A percentile compares a stretch with the other conserved stretches of the same genome.
These are phyloP conservation scores for Gracilaria vermiculophylla DNA, from an alignment of 23 red algal species.

Conservation along the genomic window DNA sequence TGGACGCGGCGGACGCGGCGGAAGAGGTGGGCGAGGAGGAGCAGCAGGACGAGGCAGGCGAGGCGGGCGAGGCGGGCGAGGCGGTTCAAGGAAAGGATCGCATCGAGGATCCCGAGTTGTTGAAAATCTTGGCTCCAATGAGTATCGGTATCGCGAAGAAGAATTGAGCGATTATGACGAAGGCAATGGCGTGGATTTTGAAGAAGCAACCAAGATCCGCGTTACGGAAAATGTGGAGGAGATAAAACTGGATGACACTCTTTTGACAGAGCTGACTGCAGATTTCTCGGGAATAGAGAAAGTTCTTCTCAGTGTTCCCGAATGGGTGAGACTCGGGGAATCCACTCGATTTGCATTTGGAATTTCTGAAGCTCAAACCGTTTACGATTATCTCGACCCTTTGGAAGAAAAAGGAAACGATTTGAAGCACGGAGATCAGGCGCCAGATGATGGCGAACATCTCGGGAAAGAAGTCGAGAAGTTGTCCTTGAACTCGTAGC, in stretches of 20 bases:
- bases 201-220: neutral
- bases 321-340: slow-evolving; percentile 16
- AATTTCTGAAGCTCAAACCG: neutral
- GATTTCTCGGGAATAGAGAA: slow-evolving; percentile 17
- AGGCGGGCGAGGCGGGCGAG: neutral
- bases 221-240: neutral
- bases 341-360: slow-evolving; percentile 2
- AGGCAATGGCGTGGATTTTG: slow-evolving; percentile 9
- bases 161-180: neutral
- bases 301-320: neutral
- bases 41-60: neutral
- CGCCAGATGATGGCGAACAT: neutral
- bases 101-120: neutral
- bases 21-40: neutral
- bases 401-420: neutral
- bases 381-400: slow-evolving; percentile 5
- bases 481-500: neutral
- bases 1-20: neutral
- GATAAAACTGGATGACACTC: neutral
- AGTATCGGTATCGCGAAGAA: neutral
- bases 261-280: neutral
- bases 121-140: slow-evolving; percentile 9
- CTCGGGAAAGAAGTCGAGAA: neutral
- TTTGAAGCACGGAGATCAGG: neutral
- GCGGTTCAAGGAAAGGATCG: neutral